phyloP scores from a whole-genome alignment of 2,329 filamentous ascomycete genomes.

The Venturia aucupariae region DNA sequence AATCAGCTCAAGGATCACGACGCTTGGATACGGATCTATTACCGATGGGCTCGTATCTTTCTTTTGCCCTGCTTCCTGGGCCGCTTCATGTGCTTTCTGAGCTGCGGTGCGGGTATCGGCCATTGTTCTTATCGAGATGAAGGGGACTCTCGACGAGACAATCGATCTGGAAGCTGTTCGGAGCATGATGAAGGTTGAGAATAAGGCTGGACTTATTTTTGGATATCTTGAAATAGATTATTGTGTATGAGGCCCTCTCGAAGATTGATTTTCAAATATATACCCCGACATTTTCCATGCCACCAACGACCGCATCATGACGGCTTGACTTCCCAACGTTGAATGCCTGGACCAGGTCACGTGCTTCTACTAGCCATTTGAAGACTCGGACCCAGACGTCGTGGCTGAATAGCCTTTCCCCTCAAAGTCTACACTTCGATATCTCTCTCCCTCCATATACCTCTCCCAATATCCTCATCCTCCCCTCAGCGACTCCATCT shows the following conservation, averaged over 20 bases:
- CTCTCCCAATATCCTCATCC: no score
- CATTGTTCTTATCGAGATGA: background rate
- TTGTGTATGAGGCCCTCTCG: no score
- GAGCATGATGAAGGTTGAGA: background rate
- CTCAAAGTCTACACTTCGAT: no score
- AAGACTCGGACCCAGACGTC: no score
- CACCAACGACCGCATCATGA: background rate
- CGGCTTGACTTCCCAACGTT: background rate
- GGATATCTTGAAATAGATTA: no score
- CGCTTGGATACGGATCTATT: background rate
- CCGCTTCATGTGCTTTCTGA: background rate
- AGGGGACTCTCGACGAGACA: background rate
- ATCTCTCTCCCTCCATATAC: background rate
- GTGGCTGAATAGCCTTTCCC: no score
- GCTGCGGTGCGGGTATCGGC: background rate
- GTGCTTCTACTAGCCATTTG: background rate
- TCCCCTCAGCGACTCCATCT: background rate
- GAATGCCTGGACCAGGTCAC: background rate
- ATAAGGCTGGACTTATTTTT: background rate
- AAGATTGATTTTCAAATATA: background rate
- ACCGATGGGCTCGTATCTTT: slow-evolving; percentile 4
- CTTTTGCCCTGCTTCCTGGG: background rate
- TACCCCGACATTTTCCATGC: background rate
- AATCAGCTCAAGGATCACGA: background rate
- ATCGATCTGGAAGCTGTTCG: background rate